Base-by-base conservation (phyloP, 2,329 filamentous ascomycete species). In the Chaetomiaceae sp. region DNA sequence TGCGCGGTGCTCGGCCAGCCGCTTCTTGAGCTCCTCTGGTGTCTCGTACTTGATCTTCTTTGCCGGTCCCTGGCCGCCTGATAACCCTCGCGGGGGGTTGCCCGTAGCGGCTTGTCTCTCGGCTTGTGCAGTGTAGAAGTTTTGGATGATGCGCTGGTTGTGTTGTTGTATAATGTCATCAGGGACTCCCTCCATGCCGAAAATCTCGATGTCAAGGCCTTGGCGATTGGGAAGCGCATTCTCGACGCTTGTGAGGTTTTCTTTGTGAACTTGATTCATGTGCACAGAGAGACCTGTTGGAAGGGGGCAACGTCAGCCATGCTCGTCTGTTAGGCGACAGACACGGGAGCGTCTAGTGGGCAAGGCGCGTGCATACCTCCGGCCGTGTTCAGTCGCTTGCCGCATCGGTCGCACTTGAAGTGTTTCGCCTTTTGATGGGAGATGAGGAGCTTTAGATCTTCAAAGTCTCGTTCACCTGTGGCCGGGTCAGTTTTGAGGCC, bases 351-450 rank as follows among this genome's bases (percentile, higher is more conserved):
- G 23, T 33, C 16, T 21, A 54, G 34, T 14, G 53, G 11, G 8
- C 44, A 18, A 25, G 5, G 8, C 5, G 21, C 27, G 38, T 29
- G 69, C 81, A 66, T 71, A 95, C 90, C 94, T 80, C 94, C 94
- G 37, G 91, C 91, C 1, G 94, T 99, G 68, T 96, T 96, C 51
- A 99, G 74, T 61, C 91, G 81, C 60, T 94, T 84, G 48, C 85
- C 85, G 69, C 94, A 99, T 74, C 86, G 78, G 64, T 96, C 89
- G 73, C 94, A 99, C 72, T 96, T 96, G 79, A 96, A 97, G 71
- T 99, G 94, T 73, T 97, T 97, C n/a, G 92, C 91, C 70, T 96
- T 97, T 67, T 97, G 94, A 71, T 99, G 94, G 53, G 89, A 91
- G 63, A 96, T 95, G 59, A 99, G 84, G 62, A 97, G 90, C 76